Conservation (phyloP, 805 yeast genomes). For the Myxozyma mucilagina region DNA sequence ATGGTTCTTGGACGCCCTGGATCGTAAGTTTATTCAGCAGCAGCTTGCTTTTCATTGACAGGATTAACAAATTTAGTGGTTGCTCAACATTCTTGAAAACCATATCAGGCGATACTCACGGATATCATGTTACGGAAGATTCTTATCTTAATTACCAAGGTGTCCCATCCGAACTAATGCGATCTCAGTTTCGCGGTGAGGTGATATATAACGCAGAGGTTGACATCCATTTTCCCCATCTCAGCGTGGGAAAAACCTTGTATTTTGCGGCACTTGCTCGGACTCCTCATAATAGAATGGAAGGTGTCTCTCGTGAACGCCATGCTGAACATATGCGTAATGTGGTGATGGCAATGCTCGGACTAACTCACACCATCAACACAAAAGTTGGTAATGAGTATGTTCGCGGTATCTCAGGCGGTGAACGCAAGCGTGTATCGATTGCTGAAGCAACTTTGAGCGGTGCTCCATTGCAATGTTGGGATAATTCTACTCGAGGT, state of each 20-base stretch:
- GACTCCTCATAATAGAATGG: conserved; percentile 58
- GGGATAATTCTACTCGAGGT: conserved; percentile 74
- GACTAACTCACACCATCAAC: conserved; percentile 45
- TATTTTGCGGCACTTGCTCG: conserved; percentile 55
- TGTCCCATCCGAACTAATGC: conserved; percentile 48
- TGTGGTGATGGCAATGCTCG: conserved; percentile 51
- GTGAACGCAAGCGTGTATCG: conserved; percentile 58
- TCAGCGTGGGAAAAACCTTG: conserved; percentile 62
- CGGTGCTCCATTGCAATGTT: conserved; percentile 53
- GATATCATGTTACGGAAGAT: conserved; percentile 51
- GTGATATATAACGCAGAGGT: conserved; percentile 65
- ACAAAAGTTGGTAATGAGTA: conserved; percentile 50
- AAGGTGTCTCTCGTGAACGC: conserved; percentile 51
- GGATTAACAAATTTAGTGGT: too few species aligned
- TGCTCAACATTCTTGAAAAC: conserved; percentile 63
- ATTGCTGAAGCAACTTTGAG: conserved; percentile 52
- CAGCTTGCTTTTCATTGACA: too few species aligned
- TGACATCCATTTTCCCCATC: conserved; percentile 62
- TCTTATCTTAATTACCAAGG: conserved; percentile 45
- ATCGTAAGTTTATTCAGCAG: conserved; percentile 28
- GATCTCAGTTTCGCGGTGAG: conserved; percentile 57
- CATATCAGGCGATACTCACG: conserved; percentile 56
- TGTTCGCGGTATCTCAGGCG: conserved; percentile 60
- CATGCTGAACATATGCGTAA: conserved; percentile 53
- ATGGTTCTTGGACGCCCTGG: conserved; percentile 83